Conservation (phyloP, 176 grass and related monocot species). For the Zizania latifolia region DNA sequence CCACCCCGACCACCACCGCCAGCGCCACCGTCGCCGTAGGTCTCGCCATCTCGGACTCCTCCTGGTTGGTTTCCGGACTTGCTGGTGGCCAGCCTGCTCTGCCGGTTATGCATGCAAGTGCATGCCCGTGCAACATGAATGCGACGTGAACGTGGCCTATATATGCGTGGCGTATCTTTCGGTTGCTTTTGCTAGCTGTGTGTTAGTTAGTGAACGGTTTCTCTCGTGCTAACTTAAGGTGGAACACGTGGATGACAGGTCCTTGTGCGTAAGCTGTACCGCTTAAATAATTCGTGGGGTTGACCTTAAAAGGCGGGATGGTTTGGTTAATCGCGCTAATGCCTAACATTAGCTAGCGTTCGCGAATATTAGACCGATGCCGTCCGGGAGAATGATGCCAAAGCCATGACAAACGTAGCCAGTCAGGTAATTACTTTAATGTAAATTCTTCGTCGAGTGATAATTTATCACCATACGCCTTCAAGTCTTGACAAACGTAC, state of each 20-base stretch:
- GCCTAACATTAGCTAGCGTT: constrained; percentile 25
- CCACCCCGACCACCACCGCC: background rate
- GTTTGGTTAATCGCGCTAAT: constrained; percentile 27
- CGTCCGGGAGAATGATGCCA: background rate
- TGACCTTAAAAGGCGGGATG: constrained; percentile 15
- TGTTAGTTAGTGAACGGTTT: background rate
- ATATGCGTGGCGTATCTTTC: background rate
- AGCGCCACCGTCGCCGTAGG: background rate
- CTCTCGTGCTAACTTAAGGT: background rate
- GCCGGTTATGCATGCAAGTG: too few species aligned
- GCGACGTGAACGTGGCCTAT: background rate
- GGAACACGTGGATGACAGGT: background rate
- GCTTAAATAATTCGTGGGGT: background rate
- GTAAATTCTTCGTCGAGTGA: background rate
- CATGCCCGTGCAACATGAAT: too few species aligned
- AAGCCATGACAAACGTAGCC: background rate
- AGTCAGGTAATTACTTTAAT: too few species aligned
- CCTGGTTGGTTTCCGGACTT: too few species aligned
- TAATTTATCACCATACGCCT: background rate
- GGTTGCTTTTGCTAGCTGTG: background rate
- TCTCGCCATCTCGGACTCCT: background rate
- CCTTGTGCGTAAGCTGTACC: background rate
- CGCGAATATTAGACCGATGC: background rate
- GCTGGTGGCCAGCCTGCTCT: too few species aligned
- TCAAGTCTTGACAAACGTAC: background rate